phyloP scores from a whole-genome alignment of 139 green algal species.

The Zygnema cylindricum region DNA sequence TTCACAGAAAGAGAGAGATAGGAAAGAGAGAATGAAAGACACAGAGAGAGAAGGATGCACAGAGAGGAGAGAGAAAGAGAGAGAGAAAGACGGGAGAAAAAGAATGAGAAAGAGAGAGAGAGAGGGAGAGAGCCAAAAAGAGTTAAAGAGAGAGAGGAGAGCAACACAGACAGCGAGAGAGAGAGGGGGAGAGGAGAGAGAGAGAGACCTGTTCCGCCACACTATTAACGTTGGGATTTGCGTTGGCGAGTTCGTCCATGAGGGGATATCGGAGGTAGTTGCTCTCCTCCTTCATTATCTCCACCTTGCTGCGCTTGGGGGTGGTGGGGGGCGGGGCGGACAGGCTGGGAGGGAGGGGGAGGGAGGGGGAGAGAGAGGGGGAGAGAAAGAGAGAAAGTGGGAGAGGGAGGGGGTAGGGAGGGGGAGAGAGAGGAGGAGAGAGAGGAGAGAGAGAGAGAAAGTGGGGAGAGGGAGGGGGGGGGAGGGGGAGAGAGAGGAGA shows the following conservation, averaged over 20 bases:
- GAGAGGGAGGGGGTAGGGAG: not conserved
- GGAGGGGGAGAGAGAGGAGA: too few species aligned
- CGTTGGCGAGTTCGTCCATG: constrained; percentile 86
- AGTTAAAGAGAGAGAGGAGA: too few species aligned
- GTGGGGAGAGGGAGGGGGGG: too few species aligned
- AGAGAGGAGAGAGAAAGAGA: too few species aligned
- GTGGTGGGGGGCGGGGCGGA: not conserved
- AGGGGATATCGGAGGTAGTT: constrained; percentile 97
- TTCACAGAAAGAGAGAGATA: too few species aligned
- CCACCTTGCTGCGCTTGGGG: constrained; percentile 78
- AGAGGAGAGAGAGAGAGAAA: not conserved
- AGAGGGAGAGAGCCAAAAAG: too few species aligned
- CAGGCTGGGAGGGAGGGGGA: not conserved
- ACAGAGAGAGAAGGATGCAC: too few species aligned
- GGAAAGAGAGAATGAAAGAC: too few species aligned
- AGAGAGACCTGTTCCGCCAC: constrained; percentile 28
- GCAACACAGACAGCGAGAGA: too few species aligned
- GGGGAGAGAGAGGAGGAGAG: not conserved
- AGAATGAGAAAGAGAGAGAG: too few species aligned
- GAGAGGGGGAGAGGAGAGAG: not conserved
- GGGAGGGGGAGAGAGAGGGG: not conserved
- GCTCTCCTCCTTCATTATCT: constrained; percentile 96
- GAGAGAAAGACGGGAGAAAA: too few species aligned
- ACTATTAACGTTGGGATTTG: constrained; percentile 34
- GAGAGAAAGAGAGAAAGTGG: not conserved